Evolutionary conservation across 73 alveolate genomes (phyloP).

Genomic region (Diophrys appendiculata): DNA sequence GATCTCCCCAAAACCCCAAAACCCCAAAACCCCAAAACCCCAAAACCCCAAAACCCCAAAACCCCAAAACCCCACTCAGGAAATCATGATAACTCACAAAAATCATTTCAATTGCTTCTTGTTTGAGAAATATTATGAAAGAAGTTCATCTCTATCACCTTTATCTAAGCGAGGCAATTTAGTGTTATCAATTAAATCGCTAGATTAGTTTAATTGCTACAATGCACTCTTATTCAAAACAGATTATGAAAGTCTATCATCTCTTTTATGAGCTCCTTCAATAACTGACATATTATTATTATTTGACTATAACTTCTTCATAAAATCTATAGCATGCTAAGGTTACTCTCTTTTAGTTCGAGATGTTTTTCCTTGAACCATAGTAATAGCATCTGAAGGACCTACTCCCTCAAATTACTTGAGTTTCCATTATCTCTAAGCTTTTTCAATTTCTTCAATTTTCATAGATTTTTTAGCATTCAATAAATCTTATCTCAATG

Average conservation of each 20-base stretch:
- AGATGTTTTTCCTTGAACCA: too few relatives aligned
- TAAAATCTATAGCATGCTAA: not conserved
- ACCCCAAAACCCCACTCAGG: too few relatives aligned
- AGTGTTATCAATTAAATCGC: not conserved
- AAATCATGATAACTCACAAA: too few relatives aligned
- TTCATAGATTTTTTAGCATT: not conserved
- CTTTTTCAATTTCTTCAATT: not conserved
- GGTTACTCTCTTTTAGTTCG: not conserved
- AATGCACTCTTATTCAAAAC: not conserved
- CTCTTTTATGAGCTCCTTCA: not conserved
- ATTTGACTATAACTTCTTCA: not conserved
- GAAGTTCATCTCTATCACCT: not conserved
- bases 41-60: too few relatives aligned
- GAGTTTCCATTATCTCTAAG: not conserved
- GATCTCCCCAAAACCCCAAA: too few relatives aligned
- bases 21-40: too few relatives aligned
- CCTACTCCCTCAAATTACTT: not conserved
- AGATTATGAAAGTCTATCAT: not conserved
- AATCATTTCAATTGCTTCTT: not conserved
- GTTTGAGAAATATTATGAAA: not conserved
- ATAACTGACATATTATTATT: too few relatives aligned
- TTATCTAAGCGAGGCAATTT: not conserved
- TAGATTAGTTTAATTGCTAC: not conserved
- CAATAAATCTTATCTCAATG: not conserved
- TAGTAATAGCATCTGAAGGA: not conserved